A percentile compares a stretch with the other conserved stretches of the same genome.
Conservation (phyloP, 768 basidiomycete species). For the Artomyces pyxidatus region DNA sequence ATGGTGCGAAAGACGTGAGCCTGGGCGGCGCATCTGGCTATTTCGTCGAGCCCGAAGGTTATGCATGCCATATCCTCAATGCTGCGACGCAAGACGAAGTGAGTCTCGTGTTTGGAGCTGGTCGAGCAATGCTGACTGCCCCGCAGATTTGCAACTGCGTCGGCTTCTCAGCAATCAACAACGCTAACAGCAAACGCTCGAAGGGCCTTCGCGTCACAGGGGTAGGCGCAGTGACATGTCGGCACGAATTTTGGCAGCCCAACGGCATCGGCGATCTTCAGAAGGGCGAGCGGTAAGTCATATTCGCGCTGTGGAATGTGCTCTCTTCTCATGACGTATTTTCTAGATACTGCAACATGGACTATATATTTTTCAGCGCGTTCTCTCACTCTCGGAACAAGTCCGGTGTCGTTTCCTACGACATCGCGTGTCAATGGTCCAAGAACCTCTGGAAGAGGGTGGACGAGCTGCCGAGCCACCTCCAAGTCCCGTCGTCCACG, state of each 20-base stretch:
- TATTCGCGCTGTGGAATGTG: too few species aligned
- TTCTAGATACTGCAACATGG: neutral
- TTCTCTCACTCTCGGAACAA: neutral
- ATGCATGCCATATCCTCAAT: too few species aligned
- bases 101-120: too few species aligned
- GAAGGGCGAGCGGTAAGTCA: neutral
- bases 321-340: too few species aligned
- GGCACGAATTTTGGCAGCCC: neutral
- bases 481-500: neutral
- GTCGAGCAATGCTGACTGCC: neutral
- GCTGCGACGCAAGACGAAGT: neutral
- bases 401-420: constrained; percentile 10
- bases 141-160: neutral
- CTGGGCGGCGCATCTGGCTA: neutral
- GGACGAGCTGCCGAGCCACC: neutral
- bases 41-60: neutral
- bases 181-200: neutral
- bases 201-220: neutral
- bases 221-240: neutral
- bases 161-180: neutral
- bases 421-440: constrained; percentile 22
- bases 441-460: constrained; percentile 12
- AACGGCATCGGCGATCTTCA: neutral
- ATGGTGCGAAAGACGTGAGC: neutral
- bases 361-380: neutral